Evolutionary conservation across 2,329 filamentous ascomycete genomes (phyloP).

Genomic region (Botrytis fabae): DNA sequence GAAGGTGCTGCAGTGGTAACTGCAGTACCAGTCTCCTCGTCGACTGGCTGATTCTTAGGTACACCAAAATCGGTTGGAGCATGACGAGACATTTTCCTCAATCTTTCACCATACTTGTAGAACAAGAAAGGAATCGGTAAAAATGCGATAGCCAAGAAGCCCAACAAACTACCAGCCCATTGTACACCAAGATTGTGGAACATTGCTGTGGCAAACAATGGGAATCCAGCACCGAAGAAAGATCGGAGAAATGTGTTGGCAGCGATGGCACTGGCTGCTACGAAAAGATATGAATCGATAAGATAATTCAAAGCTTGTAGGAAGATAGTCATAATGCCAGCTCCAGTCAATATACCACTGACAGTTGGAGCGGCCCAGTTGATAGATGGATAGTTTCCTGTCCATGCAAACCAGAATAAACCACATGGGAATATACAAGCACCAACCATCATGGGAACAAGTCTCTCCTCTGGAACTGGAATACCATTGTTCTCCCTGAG

Average conservation of each 20-base stretch:
- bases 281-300: constrained; percentile 31
- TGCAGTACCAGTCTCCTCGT: constrained; percentile 15
- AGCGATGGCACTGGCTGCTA: constrained; percentile 31
- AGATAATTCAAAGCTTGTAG: constrained; percentile 40
- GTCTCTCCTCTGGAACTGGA: constrained; percentile 43
- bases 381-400: constrained; percentile 43
- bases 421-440: constrained; percentile 42
- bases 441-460: constrained; percentile 46
- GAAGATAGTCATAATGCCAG: constrained; percentile 61
- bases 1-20: constrained; percentile 9
- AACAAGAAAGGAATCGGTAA: constrained; percentile 48
- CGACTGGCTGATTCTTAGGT: background rate
- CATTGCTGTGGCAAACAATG: constrained; percentile 43
- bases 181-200: constrained; percentile 43
- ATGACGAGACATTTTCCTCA: constrained; percentile 45
- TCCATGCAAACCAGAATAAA: constrained; percentile 45
- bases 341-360: constrained; percentile 55
- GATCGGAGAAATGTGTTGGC: constrained; percentile 32
- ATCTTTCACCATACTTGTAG: constrained; percentile 56
- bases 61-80: constrained; percentile 22
- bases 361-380: constrained; percentile 38
- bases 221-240: constrained; percentile 31
- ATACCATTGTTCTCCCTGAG: constrained; percentile 37
- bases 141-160: constrained; percentile 45
- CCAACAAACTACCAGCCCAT: constrained; percentile 45